phyloP scores from a whole-genome alignment of 2,329 filamentous ascomycete genomes.

The Xylariaceae sp. region DNA sequence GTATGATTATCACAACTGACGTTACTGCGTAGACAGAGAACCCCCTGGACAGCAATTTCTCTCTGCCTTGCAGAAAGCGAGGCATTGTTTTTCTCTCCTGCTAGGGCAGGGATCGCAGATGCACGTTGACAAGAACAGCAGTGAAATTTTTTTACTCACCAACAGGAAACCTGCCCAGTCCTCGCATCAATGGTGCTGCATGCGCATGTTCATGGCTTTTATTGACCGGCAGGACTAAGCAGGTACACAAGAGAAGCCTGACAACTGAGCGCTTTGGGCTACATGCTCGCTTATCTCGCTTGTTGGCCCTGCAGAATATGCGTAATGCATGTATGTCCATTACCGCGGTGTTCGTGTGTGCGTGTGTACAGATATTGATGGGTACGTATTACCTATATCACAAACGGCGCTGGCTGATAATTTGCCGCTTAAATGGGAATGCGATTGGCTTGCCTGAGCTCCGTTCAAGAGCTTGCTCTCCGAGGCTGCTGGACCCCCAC shows the following conservation, averaged over 20 bases:
- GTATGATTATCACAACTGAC: too few relatives aligned
- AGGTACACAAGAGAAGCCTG: too few relatives aligned
- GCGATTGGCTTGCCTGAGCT: conserved; percentile 1
- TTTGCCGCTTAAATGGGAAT: too few relatives aligned
- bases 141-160: not conserved
- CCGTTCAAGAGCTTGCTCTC: too few relatives aligned
- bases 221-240: conserved; percentile 5
- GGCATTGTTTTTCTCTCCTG: not conserved
- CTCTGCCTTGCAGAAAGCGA: too few relatives aligned
- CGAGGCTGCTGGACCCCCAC: too few relatives aligned
- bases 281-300: conserved; percentile 17
- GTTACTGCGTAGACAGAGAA: too few relatives aligned
- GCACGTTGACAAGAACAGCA: not conserved
- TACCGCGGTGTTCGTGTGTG: conserved; percentile 12
- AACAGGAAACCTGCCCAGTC: conserved; percentile 1
- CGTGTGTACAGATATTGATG: conserved; percentile 5
- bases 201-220: not conserved
- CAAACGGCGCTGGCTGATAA: too few relatives aligned
- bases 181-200: not conserved
- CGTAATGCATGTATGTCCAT: conserved; percentile 10
- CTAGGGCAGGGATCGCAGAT: not conserved
- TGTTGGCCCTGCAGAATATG: conserved; percentile 11
- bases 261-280: conserved; percentile 10
- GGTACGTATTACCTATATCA: too few relatives aligned
- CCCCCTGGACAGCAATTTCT: too few relatives aligned